Evolutionary conservation across 345 rosid species (phyloP), one percentile per base, ranked within the genome.

Genomic region (Hibiscus trionum): DNA sequence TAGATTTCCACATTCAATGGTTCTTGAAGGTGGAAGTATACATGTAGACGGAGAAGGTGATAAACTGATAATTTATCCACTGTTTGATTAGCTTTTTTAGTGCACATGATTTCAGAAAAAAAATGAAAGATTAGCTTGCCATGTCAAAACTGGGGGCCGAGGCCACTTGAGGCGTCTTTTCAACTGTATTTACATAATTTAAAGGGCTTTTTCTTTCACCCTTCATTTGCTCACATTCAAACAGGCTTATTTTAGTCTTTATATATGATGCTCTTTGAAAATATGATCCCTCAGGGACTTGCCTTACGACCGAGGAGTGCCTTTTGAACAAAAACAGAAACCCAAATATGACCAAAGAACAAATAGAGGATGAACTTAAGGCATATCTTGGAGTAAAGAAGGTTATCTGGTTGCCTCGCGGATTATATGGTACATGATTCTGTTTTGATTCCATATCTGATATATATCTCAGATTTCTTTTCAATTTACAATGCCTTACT

Each of bases 21-120:
- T 92, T 78, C 99, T 92, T 77, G 99, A 95, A 92, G 99, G 97
- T 61, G 99, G 99, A 81, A 95, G 99, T 85, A 95, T 95, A 80
- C 97, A 95, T 72, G 99, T 95, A 7, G 99, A 92, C 29, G 99
- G 99, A 73, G 97, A 92, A 88, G 99, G 99, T 91, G 76, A 73
- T 17, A 63, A 37, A 62, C 47, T 8, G 24, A 64, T 0, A 47
- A 56, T 46, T 37, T 33, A 9, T 55, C 14, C 58, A 24, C 14
- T 61, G 55, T 17, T 63, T 66, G 17, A 15, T 49, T 68, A 47
- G 70, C 12, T 61, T 17, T 53, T 72, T 56, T 12, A 70, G 59
- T 15, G 7, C 29, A 17, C 17, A 3, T 24, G 12, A 12, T 57
- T 39, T 39, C 7, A 8, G 29, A 1, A 39, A 53, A 33, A 55